Base-by-base conservation (phyloP, 169 alveolate species). In the Toxoplasma gondii region DNA sequence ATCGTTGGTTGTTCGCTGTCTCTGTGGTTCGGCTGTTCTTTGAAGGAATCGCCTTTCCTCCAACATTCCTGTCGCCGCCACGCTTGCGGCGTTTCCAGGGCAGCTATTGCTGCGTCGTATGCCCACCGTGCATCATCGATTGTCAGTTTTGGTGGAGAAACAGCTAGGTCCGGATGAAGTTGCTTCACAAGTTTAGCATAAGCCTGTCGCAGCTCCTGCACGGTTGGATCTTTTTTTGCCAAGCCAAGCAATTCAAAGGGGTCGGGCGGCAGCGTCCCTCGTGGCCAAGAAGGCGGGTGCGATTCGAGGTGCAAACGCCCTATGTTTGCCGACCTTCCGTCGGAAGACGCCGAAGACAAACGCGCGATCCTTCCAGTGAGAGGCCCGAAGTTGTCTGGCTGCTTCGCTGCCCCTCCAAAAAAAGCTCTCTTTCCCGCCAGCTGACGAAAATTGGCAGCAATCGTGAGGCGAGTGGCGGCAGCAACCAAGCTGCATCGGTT, bases 121-220 rank as follows among this genome's bases (percentile, higher is more conserved):
- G 90, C 90, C 90, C 90, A 82, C 39, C 39, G 90, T 17, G 39
- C 53, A 31, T 82, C 90, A 4, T 82, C 90, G 27, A 82, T 31
- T 19, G 90, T 74, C 74, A 64, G 74, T 10, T 19, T 64, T 64
- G 34, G 34, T 4, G n/a, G 29, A 16, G 74, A 27, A 7, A 31
- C 24, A 4, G 74, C 74, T 19, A 16, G 74, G 43, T 78, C 86
- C 22, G 86, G 86, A 78, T 78, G 86, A n/a, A 78, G 86, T 78
- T 78, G 12, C 43, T 78, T 78, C 29, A n/a, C 86, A 1, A 78
- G 45, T 0, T 19, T 1, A 29, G n/a, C 2, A 19, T 78, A 78
- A 4, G 86, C 86, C 44, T 9, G 22, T 2, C 86, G 86, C 39
- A 78, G 39, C 12, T 78, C 86, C 44, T n/a, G 44, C 1, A 17